Percentiles rank a stretch among this genome's conserved stretches.
Conservation (phyloP, 805 yeast genomes). For the Starmerella gropengiesseri region DNA sequence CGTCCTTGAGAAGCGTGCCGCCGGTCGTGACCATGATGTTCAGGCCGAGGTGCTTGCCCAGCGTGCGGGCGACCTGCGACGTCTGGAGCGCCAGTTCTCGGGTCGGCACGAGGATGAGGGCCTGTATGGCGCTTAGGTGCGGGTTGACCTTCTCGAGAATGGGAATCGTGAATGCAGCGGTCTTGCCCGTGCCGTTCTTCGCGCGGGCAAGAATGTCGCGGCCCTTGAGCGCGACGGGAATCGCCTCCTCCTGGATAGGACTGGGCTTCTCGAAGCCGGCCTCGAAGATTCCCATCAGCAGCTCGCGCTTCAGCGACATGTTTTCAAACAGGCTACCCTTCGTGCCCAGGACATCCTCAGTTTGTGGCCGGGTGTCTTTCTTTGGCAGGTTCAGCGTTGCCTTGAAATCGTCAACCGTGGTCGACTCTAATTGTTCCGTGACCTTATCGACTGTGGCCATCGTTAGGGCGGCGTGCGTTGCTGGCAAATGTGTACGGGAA, state of each 20-base stretch:
- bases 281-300: conserved; percentile 96
- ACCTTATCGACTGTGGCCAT: conserved; percentile 6
- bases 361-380: conserved; percentile 88
- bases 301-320: conserved; percentile 79
- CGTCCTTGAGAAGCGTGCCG: conserved; percentile 90
- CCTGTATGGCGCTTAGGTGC: conserved; percentile 73
- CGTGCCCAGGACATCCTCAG: conserved; percentile 88
- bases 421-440: conserved; percentile 3
- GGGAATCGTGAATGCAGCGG: conserved; percentile 95
- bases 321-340: conserved; percentile 89
- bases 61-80: conserved; percentile 89
- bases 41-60: conserved; percentile 85
- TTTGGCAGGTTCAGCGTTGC: conserved; percentile 58
- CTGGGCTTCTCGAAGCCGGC: conserved; percentile 98
- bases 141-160: conserved; percentile 82
- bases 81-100: conserved; percentile 97
- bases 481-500: too few species aligned
- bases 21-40: conserved; percentile 98
- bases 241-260: conserved; percentile 94
- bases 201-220: conserved; percentile 96
- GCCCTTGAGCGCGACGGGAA: conserved; percentile 90
- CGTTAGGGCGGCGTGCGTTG: neutral
- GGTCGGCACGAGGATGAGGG: conserved; percentile 88
- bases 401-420: conserved; percentile 48
- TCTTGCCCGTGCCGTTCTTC: conserved; percentile 96